Evolutionary conservation across 2,329 filamentous ascomycete genomes (phyloP).

Genomic region (Colletotrichum cuscutae): DNA sequence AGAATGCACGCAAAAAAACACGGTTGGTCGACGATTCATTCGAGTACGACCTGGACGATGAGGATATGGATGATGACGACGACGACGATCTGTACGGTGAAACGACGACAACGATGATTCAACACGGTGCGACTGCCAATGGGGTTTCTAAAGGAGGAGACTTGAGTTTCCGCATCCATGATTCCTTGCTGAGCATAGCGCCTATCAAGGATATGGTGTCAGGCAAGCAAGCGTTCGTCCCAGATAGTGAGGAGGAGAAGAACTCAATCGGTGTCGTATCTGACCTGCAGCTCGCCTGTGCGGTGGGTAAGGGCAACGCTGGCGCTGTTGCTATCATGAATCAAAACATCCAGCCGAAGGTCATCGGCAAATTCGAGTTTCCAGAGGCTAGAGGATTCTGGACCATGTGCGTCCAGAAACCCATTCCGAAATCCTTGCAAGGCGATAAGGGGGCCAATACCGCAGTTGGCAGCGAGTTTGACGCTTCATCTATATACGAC

Average conservation of each 20-base stretch:
- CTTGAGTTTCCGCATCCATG: conserved; percentile 80
- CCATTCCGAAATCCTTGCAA: conserved; percentile 69
- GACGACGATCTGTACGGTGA: conserved; percentile 70
- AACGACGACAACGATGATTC: conserved; percentile 44
- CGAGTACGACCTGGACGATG: conserved; percentile 63
- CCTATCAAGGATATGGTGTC: conserved; percentile 81
- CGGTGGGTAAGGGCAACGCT: conserved; percentile 72
- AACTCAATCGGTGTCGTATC: conserved; percentile 60
- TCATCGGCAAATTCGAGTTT: conserved; percentile 77
- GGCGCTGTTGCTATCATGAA: conserved; percentile 82
- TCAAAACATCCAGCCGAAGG: conserved; percentile 78
- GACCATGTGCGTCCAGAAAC: conserved; percentile 79
- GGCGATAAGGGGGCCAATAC: conserved; percentile 60
- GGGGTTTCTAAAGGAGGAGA: conserved; percentile 66
- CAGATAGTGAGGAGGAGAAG: conserved; percentile 56
- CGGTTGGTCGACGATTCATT: conserved; percentile 66
- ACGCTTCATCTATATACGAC: conserved; percentile 72
- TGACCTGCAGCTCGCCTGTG: conserved; percentile 68
- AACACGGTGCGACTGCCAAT: conserved; percentile 47
- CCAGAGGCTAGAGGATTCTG: conserved; percentile 81
- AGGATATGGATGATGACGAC: conserved; percentile 70
- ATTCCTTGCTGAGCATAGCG: conserved; percentile 80
- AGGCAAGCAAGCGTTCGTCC: conserved; percentile 63
- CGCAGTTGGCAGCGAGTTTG: conserved; percentile 64
- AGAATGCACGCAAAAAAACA: conserved; percentile 70